Evolutionary conservation across 108 stramenopile species (phyloP).

Genomic region (Skeletonema tropicum): DNA sequence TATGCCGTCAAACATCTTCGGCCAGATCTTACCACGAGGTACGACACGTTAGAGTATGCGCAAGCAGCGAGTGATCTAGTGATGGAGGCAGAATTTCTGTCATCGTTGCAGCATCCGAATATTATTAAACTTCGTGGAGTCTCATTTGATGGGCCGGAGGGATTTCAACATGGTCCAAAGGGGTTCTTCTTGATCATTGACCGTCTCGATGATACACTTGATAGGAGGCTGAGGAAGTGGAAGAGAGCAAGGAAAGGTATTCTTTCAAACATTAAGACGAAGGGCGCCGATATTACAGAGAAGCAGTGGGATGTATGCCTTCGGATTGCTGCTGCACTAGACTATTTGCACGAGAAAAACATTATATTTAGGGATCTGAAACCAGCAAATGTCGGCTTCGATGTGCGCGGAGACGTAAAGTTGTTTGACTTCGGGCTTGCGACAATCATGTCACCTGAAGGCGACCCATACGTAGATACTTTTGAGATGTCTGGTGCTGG

Average conservation of each 20-base stretch:
- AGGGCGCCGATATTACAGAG: neutral
- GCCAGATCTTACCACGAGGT: slow-evolving; percentile 5
- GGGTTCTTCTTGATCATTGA: slow-evolving; percentile 59
- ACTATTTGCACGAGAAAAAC: slow-evolving; percentile 27
- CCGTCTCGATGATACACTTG: slow-evolving; percentile 49
- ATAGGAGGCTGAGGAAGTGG: slow-evolving; percentile 33
- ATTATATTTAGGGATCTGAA: slow-evolving; percentile 32
- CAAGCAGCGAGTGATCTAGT: slow-evolving; percentile 25
- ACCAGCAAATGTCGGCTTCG: slow-evolving; percentile 28
- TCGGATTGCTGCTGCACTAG: slow-evolving; percentile 16
- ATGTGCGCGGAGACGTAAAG: slow-evolving; percentile 39
- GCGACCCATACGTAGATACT: slow-evolving; percentile 9
- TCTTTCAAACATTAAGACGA: neutral
- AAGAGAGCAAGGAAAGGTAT: slow-evolving; percentile 6
- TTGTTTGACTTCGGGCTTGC: slow-evolving; percentile 73
- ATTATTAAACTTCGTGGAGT: slow-evolving; percentile 34
- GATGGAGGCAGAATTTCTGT: slow-evolving; percentile 23
- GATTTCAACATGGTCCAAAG: slow-evolving; percentile 9
- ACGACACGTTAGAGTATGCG: slow-evolving; percentile 1
- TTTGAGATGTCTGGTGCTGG: slow-evolving; percentile 67
- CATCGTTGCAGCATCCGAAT: slow-evolving; percentile 19
- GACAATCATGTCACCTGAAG: slow-evolving; percentile 1
- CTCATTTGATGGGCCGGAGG: slow-evolving; percentile 20
- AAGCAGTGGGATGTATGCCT: slow-evolving; percentile 15
- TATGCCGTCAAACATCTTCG: slow-evolving; percentile 19